These are phyloP conservation scores for Houttuynia cordata DNA, from an alignment of 164 flowering plant genomes.

Conservation along the genomic window DNA sequence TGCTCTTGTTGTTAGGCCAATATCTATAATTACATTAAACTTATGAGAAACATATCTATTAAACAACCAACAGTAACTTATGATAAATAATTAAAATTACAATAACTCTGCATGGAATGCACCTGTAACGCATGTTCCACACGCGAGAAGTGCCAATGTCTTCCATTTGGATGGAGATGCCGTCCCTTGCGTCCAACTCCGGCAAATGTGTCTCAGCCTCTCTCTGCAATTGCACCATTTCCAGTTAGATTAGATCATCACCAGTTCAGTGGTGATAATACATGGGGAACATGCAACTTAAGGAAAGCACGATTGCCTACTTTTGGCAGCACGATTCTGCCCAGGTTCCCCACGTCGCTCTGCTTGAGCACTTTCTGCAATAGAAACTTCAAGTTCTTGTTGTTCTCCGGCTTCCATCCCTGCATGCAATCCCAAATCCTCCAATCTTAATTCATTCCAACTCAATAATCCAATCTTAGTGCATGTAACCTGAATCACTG, in stretches of 20 bases:
- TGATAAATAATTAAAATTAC: background rate
- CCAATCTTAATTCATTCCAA: too few relatives aligned
- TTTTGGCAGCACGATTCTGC: conserved; percentile 96
- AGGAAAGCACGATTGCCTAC: conserved; percentile 20
- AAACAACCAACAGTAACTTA: too few relatives aligned
- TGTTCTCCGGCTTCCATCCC: conserved; percentile 87
- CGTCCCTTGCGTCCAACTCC: conserved; percentile 89
- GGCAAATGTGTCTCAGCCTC: conserved; percentile 97
- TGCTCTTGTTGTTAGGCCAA: conserved; percentile 99
- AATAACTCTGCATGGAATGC: background rate
- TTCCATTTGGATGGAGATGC: conserved; percentile 85
- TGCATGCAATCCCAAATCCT: conserved; percentile 5
- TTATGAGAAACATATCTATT: background rate
- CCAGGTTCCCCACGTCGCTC: conserved; percentile 98
- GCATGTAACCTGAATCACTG: too few relatives aligned
- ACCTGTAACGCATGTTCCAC: conserved; percentile 99
- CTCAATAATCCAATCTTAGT: too few relatives aligned
- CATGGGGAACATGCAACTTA: background rate
- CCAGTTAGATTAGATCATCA: too few relatives aligned
- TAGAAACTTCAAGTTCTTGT: conserved; percentile 82
- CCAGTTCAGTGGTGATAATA: background rate
- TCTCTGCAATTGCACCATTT: conserved; percentile 33
- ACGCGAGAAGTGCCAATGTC: conserved; percentile 91
- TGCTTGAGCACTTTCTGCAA: conserved; percentile 97
- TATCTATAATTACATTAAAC: conserved; percentile 34